These are phyloP conservation scores for Agrocybe praecox DNA, from an alignment of 768 basidiomycete genomes.

Conservation along the genomic window DNA sequence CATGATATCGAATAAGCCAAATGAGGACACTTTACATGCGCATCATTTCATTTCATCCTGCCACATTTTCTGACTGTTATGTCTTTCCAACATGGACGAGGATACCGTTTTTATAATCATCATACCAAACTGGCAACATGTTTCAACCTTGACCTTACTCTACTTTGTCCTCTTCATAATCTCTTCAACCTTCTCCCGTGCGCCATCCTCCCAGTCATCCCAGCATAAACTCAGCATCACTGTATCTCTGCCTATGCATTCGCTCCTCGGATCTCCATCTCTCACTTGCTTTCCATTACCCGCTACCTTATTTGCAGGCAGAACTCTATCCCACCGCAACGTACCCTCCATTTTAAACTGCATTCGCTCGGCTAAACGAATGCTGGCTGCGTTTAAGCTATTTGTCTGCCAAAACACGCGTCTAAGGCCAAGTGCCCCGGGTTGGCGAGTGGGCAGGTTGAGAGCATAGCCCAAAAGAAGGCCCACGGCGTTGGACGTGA, in stretches of 20 bases:
- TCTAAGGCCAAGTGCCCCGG: conserved; percentile 53
- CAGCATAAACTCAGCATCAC: conserved; percentile 53
- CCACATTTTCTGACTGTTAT: neutral
- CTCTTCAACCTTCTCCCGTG: conserved; percentile 32
- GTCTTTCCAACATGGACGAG: neutral
- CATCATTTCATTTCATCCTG: neutral
- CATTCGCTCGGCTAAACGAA: conserved; percentile 55
- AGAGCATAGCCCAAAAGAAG: conserved; percentile 52
- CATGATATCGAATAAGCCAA: neutral
- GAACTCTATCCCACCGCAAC: conserved; percentile 55
- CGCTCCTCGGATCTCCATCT: conserved; percentile 34
- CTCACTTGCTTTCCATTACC: conserved; percentile 37
- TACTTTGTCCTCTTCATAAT: conserved; percentile 31
- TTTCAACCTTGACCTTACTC: neutral
- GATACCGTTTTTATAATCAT: neutral
- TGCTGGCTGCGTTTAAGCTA: conserved; percentile 45
- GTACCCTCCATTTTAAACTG: conserved; percentile 60
- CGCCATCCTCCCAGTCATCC: conserved; percentile 60
- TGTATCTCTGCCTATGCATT: conserved; percentile 45
- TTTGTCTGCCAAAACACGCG: conserved; percentile 67
- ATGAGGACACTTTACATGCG: neutral
- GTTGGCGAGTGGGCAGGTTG: conserved; percentile 32
- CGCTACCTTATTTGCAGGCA: conserved; percentile 38
- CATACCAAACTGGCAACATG: no score
- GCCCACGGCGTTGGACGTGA: conserved; percentile 56